Conservation (phyloP, 495 filamentous ascomycete species). For the Cenococcum geophilum region DNA sequence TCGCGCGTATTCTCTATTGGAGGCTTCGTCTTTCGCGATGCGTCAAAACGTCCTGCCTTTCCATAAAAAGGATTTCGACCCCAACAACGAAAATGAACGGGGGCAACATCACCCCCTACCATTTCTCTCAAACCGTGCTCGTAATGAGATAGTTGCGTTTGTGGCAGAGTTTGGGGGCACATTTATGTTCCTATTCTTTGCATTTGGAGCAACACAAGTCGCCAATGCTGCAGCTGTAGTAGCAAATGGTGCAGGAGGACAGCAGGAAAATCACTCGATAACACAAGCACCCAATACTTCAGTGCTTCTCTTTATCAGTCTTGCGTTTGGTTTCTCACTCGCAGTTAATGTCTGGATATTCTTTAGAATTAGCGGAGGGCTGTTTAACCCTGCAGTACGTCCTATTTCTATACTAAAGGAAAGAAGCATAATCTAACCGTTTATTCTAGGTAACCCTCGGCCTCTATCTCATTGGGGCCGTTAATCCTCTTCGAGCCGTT, state of each 20-base stretch:
- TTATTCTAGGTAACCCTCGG: conserved; percentile 45
- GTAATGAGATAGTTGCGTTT: conserved; percentile 26
- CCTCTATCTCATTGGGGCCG: conserved; percentile 49
- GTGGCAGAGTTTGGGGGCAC: conserved; percentile 35
- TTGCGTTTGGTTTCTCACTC: conserved; percentile 33
- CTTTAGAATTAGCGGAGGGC: conserved; percentile 32
- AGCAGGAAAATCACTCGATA: conserved; percentile 2
- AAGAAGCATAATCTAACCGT: not conserved
- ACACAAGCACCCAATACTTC: conserved; percentile 18
- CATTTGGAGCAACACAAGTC: conserved; percentile 33
- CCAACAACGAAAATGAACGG: too few species aligned
- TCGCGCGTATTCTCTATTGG: too few species aligned
- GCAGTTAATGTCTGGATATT: conserved; percentile 37
- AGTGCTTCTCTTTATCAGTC: conserved; percentile 31
- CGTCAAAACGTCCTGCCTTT: too few species aligned
- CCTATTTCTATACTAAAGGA: not conserved
- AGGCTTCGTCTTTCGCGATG: too few species aligned
- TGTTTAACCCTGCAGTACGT: conserved; percentile 30
- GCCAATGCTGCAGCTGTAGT: conserved; percentile 20
- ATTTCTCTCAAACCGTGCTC: conserved; percentile 1
- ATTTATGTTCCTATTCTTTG: conserved; percentile 36
- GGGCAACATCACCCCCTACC: not conserved
- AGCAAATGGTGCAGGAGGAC: conserved; percentile 10
- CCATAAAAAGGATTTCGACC: too few species aligned
- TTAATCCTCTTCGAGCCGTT: conserved; percentile 46